Evolutionary conservation across 2,329 filamentous ascomycete genomes (phyloP).

Genomic region (Alternaria viburni): DNA sequence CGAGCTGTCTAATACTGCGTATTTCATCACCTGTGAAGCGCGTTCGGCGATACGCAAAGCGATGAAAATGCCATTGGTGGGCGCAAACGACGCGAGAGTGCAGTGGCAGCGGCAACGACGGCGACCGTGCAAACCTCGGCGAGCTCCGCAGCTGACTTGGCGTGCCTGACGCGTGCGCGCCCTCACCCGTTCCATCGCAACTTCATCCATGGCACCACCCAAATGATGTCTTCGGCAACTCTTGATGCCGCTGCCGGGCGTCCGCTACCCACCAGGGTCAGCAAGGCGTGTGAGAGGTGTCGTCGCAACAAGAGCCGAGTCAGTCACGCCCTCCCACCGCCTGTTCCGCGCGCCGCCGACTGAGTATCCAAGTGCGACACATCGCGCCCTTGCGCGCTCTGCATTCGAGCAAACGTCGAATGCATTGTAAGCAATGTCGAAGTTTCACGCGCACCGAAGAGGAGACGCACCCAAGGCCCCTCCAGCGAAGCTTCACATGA

Average conservation of each 20-base stretch:
- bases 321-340: background rate
- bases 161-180: background rate
- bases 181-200: background rate
- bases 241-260: background rate
- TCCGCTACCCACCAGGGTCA: constrained; percentile 12
- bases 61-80: background rate
- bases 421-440: background rate
- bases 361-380: constrained; percentile 38
- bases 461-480: constrained; percentile 3
- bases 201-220: background rate
- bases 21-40: background rate
- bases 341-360: background rate
- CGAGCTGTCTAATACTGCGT: background rate
- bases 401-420: constrained; percentile 36
- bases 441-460: constrained; percentile 5
- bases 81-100: background rate
- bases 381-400: constrained; percentile 44
- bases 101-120: background rate
- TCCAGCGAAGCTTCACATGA: constrained; percentile 11
- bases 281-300: constrained; percentile 17
- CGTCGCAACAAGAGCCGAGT: constrained; percentile 18
- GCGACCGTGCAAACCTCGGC: background rate
- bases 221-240: background rate
- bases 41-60: background rate
- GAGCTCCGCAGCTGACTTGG: background rate